phyloP scores from a whole-genome alignment of 257 asterid species.

The Thymus mandschuricus region DNA sequence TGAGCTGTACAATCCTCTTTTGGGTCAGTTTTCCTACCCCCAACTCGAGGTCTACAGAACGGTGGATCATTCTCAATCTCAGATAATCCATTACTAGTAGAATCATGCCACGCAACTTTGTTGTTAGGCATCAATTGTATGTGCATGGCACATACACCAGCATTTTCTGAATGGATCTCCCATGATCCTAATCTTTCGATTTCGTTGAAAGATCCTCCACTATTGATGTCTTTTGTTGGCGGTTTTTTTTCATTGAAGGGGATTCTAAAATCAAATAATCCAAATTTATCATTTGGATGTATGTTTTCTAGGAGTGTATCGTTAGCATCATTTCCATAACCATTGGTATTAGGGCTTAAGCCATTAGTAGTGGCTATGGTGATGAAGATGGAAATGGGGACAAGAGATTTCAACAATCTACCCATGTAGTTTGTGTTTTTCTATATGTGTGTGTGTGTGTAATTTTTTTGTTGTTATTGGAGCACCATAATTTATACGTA shows the following conservation, averaged over 20 bases:
- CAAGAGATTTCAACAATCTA: constrained; percentile 35
- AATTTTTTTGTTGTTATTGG: background rate
- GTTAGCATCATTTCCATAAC: background rate
- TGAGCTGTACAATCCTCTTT: constrained; percentile 73
- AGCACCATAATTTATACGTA: background rate
- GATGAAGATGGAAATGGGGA: constrained; percentile 27
- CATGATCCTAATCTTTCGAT: constrained; percentile 44
- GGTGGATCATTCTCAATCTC: constrained; percentile 46
- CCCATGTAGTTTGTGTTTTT: constrained; percentile 23
- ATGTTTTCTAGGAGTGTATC: background rate
- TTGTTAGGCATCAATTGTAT: constrained; percentile 75
- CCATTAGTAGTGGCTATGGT: constrained; percentile 10
- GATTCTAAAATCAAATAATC: background rate
- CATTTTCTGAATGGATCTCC: constrained; percentile 50
- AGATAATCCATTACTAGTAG: constrained; percentile 74
- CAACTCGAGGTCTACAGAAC: constrained; percentile 41
- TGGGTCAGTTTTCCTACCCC: constrained; percentile 41
- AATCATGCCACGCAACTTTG: constrained; percentile 77
- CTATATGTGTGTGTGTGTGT: constrained; percentile 14
- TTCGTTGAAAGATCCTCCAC: background rate
- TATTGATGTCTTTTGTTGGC: background rate
- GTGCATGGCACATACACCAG: constrained; percentile 89
- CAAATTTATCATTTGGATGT: background rate
- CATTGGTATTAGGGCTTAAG: background rate
- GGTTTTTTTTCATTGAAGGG: background rate